A percentile compares a stretch with the other conserved stretches of the same genome.
Evolutionary conservation across 2,329 filamentous ascomycete species (phyloP).

Genomic region (Ascochyta rabiei): DNA sequence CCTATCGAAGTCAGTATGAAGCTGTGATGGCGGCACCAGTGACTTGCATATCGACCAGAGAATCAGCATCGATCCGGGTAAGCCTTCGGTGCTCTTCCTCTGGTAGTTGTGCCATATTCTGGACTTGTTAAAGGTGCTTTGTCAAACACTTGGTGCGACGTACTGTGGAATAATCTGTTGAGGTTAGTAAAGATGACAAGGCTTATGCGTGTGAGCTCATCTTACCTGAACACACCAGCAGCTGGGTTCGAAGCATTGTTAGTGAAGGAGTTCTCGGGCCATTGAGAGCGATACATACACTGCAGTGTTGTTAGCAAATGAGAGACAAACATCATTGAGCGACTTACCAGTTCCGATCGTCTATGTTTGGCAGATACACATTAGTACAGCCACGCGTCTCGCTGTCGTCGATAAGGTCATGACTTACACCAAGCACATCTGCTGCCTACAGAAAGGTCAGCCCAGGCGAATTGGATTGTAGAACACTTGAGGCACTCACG

Average conservation of each 20-base stretch:
- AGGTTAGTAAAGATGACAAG: conserved; percentile 17
- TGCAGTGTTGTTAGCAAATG: conserved; percentile 22
- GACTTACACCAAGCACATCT: conserved; percentile 47
- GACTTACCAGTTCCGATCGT: conserved; percentile 48
- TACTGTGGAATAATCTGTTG: conserved; percentile 45
- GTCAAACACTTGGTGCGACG: background rate
- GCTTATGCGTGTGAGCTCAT: no score
- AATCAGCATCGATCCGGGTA: conserved; percentile 67
- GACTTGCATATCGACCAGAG: conserved; percentile 63
- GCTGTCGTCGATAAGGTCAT: background rate
- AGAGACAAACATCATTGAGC: background rate
- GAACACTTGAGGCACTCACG: conserved; percentile 20
- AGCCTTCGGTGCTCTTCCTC: conserved; percentile 65
- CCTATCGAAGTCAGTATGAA: conserved; percentile 26
- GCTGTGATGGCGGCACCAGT: background rate
- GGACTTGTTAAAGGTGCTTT: background rate
- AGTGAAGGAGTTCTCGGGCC: conserved; percentile 14
- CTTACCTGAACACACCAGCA: conserved; percentile 52
- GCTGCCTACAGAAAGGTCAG: conserved; percentile 44
- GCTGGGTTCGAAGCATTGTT: conserved; percentile 28
- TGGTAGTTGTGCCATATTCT: conserved; percentile 68
- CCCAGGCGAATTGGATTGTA: background rate
- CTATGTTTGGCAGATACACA: conserved; percentile 21
- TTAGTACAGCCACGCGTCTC: conserved; percentile 22
- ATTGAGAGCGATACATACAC: conserved; percentile 25